A percentile compares a stretch with the other conserved stretches of the same genome.
Evolutionary conservation across 1,284 basidiomycete species (phyloP).

Genomic region (Irpex rosettiformis): DNA sequence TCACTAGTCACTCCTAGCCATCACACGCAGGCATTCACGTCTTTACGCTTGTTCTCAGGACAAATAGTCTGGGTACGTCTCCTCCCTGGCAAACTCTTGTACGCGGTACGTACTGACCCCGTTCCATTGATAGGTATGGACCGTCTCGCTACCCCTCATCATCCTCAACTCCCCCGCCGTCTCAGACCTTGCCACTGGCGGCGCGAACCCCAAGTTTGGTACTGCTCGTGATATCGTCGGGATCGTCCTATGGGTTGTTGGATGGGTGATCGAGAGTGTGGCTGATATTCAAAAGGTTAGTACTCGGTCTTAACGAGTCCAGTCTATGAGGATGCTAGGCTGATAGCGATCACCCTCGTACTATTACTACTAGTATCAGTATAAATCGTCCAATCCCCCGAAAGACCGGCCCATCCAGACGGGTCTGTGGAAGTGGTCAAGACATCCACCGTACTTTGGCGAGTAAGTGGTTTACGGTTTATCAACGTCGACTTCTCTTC

Average conservation of each 20-base stretch:
- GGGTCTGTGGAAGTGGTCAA: slow-evolving; percentile 59
- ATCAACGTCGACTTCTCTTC: not conserved
- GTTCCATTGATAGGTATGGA: slow-evolving; percentile 48
- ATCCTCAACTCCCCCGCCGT: slow-evolving; percentile 69
- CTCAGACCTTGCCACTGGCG: slow-evolving; percentile 40
- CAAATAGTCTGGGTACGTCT: slow-evolving; percentile 53
- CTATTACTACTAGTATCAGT: slow-evolving; percentile 39
- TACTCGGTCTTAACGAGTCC: not conserved
- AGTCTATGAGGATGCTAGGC: not conserved
- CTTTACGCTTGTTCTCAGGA: slow-evolving; percentile 35
- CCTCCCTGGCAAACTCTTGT: not conserved
- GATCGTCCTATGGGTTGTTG: slow-evolving; percentile 62
- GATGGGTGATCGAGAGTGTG: slow-evolving; percentile 57
- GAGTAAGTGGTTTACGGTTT: slow-evolving; percentile 43
- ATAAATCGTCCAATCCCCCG: slow-evolving; percentile 51
- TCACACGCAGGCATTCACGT: slow-evolving; percentile 8
- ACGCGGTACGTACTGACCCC: not conserved
- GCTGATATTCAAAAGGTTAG: slow-evolving; percentile 66
- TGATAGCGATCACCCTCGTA: not conserved
- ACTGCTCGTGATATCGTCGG: slow-evolving; percentile 67
- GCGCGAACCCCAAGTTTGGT: slow-evolving; percentile 54
- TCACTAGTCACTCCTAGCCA: not conserved
- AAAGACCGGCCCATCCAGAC: slow-evolving; percentile 46
- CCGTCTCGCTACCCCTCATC: slow-evolving; percentile 60
- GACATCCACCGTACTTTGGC: slow-evolving; percentile 76